Base-by-base conservation (phyloP, 1,139 yeast species). In the Saccharomycopsis crataegensis region DNA sequence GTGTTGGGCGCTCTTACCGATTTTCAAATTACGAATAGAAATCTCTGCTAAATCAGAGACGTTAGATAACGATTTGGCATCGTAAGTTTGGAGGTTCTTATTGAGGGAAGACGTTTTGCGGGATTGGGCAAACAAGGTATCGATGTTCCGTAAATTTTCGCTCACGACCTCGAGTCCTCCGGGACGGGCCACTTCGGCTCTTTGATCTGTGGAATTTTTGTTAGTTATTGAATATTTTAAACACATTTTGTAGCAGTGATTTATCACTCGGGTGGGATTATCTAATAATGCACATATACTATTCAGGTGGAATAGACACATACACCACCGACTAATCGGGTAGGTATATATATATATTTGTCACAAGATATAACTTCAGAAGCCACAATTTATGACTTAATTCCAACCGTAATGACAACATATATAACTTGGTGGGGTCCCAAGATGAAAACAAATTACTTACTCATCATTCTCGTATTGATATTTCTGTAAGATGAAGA, bases 1-100 rank as follows among this genome's bases (percentile, higher is more conserved):
- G 1, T 78, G 67, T 8, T 74, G 70, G 7, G 78, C 81, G 7
- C 76, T 70, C 48, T 76, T 76, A 1, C 82, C 86, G 46, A 83
- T 68, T 53, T 76, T 77, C 58, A 83, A 61, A 64, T 80, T 82
- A 51, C 79, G 73, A 2, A 86, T 80, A 53, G 85, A 84, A 34
- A 76, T 62, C 47, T 73, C 72, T n/a, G 79, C 73, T 55, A 76
- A 67, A 52, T 73, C 72, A 50, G 77, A 71, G 31, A 76, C 69
- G 52, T 69, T 73, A 31, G 68, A 65, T 57, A 77, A 64, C 14
- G 77, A 72, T 44, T 71, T 69, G 0, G 80, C 69, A 62, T 77
- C 82, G 53, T 74, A 70, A 0, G 78, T 77, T 45, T 72, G 70
- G 7, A 77, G 59, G 0, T 67, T 64, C 52, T 70, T 71, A 52